These are phyloP conservation scores for Rickenella mellea DNA, from an alignment of 768 basidiomycete species.

Conservation along the genomic window DNA sequence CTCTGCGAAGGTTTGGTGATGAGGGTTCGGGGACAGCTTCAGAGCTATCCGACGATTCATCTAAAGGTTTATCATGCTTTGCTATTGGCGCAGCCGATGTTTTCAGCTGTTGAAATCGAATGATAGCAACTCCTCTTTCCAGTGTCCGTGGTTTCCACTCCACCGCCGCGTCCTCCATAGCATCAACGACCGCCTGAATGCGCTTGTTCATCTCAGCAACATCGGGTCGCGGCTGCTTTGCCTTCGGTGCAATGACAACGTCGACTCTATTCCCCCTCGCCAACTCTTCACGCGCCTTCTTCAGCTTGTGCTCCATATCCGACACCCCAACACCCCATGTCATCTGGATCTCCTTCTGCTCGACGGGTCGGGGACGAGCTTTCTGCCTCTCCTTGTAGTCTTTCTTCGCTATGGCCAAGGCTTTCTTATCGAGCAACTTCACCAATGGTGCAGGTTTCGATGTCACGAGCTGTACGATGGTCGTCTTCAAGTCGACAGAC, in stretches of 20 bases:
- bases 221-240: slow-evolving; percentile 25
- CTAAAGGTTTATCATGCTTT: too few species aligned
- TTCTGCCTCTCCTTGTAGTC: slow-evolving; percentile 26
- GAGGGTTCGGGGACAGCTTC: too few species aligned
- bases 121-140: slow-evolving; percentile 23
- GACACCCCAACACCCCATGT: slow-evolving; percentile 53
- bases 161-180: slow-evolving; percentile 37
- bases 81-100: too few species aligned
- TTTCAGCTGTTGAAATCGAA: slow-evolving; percentile 39
- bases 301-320: slow-evolving; percentile 60
- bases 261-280: slow-evolving; percentile 50
- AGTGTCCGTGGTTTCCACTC: slow-evolving; percentile 43
- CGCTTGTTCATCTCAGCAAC: slow-evolving; percentile 32
- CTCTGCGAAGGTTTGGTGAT: too few species aligned
- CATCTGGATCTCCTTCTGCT: slow-evolving; percentile 61
- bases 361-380: slow-evolving; percentile 18
- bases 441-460: slow-evolving; percentile 69
- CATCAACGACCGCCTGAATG: slow-evolving; percentile 30
- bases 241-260: slow-evolving; percentile 46
- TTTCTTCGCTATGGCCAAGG: slow-evolving; percentile 27
- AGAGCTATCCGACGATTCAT: too few species aligned
- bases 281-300: slow-evolving; percentile 46
- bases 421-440: slow-evolving; percentile 40
- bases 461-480: too few species aligned
- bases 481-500: too few species aligned